Percentiles rank a stretch among this genome's conserved stretches.
Conservation (phyloP, 805 yeast species). For the Candida silvicultrix region DNA sequence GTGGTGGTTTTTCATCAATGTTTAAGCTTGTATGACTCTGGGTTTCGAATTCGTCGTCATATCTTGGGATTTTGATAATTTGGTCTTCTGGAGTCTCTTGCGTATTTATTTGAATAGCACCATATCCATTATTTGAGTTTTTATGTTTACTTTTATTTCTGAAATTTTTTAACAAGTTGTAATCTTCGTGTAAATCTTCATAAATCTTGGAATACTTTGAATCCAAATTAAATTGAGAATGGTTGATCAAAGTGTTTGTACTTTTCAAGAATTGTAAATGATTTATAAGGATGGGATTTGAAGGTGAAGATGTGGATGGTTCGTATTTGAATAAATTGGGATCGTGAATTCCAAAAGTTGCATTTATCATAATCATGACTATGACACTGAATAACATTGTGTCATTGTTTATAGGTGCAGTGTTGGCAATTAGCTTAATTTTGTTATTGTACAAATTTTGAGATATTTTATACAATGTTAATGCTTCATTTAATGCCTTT, state of each 20-base stretch:
- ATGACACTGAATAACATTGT: neutral
- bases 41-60: too few relatives aligned
- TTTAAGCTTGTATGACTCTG: too few relatives aligned
- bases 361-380: neutral
- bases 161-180: conserved; percentile 13
- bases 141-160: neutral
- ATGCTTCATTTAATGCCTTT: neutral
- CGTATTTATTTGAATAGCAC: conserved; percentile 12
- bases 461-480: neutral
- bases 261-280: neutral
- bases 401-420: neutral
- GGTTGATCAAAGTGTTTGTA: conserved; percentile 5
- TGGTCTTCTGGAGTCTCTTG: conserved; percentile 18
- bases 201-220: conserved; percentile 11
- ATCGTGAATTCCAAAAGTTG: neutral
- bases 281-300: too few relatives aligned
- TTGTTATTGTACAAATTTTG: too few relatives aligned
- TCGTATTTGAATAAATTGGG: neutral
- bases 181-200: conserved; percentile 15
- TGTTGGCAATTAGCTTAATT: neutral
- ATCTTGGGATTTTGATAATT: conserved; percentile 18
- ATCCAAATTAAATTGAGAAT: conserved; percentile 6
- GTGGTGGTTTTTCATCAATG: conserved; percentile 18
- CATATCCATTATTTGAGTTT: neutral
- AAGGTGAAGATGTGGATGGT: neutral